Evolutionary conservation across 768 basidiomycete species (phyloP).

Genomic region (Trametes coccinea): DNA sequence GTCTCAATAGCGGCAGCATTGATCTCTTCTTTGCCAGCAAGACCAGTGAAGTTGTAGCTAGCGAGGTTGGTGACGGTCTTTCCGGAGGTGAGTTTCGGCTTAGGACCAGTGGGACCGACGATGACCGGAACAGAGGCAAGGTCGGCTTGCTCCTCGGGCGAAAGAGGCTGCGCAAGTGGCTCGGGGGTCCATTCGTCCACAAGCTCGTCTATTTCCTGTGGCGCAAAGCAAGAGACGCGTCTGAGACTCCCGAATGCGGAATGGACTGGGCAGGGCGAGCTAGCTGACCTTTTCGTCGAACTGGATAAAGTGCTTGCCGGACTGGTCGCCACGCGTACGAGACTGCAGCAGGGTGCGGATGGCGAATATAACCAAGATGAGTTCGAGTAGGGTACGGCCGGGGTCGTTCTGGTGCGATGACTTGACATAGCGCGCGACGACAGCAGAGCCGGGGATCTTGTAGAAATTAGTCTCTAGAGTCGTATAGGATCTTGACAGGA

Average conservation of each 20-base stretch:
- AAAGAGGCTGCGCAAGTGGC: constrained; percentile 67
- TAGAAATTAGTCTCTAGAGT: constrained; percentile 67
- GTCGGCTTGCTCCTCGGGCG: constrained; percentile 60
- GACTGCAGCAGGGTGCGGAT: constrained; percentile 89
- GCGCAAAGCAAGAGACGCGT: not conserved
- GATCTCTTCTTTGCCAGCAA: constrained; percentile 84
- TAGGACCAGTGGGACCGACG: constrained; percentile 77
- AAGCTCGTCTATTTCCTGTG: constrained; percentile 92
- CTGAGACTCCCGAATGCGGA: not conserved
- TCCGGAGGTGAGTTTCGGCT: constrained; percentile 75
- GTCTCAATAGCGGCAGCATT: constrained; percentile 85
- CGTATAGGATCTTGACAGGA: constrained; percentile 62
- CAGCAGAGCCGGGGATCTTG: constrained; percentile 77
- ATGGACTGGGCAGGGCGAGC: not conserved
- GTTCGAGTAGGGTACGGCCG: constrained; percentile 84
- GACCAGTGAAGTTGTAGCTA: constrained; percentile 88
- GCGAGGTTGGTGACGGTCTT: constrained; percentile 85
- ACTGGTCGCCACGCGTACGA: constrained; percentile 82
- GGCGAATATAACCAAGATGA: constrained; percentile 85
- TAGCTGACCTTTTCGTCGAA: constrained; percentile 80
- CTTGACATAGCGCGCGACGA: constrained; percentile 87
- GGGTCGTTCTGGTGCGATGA: constrained; percentile 97
- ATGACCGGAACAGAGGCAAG: constrained; percentile 77
- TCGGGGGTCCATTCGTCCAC: constrained; percentile 96
- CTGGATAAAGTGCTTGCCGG: constrained; percentile 86